These are phyloP conservation scores for Fagopyrum tataricum DNA, from an alignment of 148 eudicot genomes.

Conservation along the genomic window DNA sequence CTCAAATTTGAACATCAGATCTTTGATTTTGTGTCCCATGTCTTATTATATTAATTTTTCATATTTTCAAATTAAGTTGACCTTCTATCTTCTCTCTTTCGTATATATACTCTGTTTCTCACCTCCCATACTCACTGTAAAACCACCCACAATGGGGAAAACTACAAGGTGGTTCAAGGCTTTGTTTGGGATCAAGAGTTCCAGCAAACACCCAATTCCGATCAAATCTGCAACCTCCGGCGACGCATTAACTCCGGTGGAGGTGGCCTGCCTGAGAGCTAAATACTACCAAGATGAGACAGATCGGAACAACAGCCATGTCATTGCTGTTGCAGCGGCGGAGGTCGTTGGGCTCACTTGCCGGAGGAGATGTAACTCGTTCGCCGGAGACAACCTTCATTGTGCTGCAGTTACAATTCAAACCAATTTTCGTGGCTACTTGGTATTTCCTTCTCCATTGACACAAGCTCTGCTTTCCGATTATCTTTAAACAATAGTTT, in stretches of 20 bases:
- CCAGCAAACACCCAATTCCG: constrained; percentile 12
- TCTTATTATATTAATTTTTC: background rate
- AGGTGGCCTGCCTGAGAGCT: constrained; percentile 43
- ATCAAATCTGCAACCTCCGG: constrained; percentile 29
- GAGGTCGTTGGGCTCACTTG: constrained; percentile 59
- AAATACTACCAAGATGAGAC: constrained; percentile 24
- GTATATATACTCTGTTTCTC: constrained; percentile 8
- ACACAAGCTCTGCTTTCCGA: background rate
- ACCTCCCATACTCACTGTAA: background rate
- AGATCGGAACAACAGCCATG: constrained; percentile 59
- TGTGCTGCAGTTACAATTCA: constrained; percentile 70
- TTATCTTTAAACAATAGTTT: background rate
- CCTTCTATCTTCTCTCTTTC: background rate
- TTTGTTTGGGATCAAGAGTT: background rate
- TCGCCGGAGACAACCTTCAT: constrained; percentile 19
- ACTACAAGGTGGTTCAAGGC: constrained; percentile 6
- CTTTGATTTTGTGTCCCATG: background rate
- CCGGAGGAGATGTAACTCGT: constrained; percentile 25
- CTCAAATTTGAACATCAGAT: background rate
- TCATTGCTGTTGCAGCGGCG: constrained; percentile 66
- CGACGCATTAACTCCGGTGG: constrained; percentile 28
- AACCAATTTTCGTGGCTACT: constrained; percentile 54
- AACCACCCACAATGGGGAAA: constrained; percentile 1
- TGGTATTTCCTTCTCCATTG: constrained; percentile 32
- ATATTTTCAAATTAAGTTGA: background rate